Evolutionary conservation across 2,329 filamentous ascomycete species (phyloP), one percentile per base, ranked within the genome.

Genomic region (Diaporthe citriasiana): DNA sequence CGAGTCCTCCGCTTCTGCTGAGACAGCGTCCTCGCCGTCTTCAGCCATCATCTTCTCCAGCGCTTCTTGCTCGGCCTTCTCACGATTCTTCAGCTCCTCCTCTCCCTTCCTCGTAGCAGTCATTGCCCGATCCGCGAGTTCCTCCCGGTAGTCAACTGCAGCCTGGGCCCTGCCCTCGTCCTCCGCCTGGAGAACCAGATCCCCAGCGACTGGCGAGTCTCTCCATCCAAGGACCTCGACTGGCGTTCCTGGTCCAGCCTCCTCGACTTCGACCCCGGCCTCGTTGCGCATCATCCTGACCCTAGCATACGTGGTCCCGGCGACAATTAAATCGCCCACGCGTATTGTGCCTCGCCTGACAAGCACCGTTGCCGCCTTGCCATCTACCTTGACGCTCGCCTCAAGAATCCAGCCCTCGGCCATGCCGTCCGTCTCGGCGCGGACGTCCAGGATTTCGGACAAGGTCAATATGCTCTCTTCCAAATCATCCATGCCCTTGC

Each of bases 161-260:
- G 88, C 89, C 79, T 94, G 94, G 47, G 95, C 97, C 76, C 90
- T 92, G 74, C 91, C 89, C 83, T 98, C 95, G 77, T 92, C 91
- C 0, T 89, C 87, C 0, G 95, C 94, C 84, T 98, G 94, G 0
- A 99, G 87, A 12, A 97, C 93, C 84, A 95, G 91, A 79, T 97
- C 94, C 66, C 97, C 97, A 1, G 97, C 96, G 33, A 90, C 88
- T 0, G 97, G 96, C 9, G 90, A 83, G 47, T 95, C 93, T 78
- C 92, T 92, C 97, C 97, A 99, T n/a, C 97, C 97, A 76, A 98
- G 91, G 27, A 99, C 91, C 82, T 98, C 95, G 4, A 98, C 94
- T 0, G 97, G 95, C 38, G 93, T 97, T 47, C 97, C 97, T 0
- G 97, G 97, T 0, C 92, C 91, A 19, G 95, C 95, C 82, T 95